Evolutionary conservation across 1,284 basidiomycete genomes (phyloP), one percentile per base, ranked within the genome.

Genomic region (Inonotus hispidus): DNA sequence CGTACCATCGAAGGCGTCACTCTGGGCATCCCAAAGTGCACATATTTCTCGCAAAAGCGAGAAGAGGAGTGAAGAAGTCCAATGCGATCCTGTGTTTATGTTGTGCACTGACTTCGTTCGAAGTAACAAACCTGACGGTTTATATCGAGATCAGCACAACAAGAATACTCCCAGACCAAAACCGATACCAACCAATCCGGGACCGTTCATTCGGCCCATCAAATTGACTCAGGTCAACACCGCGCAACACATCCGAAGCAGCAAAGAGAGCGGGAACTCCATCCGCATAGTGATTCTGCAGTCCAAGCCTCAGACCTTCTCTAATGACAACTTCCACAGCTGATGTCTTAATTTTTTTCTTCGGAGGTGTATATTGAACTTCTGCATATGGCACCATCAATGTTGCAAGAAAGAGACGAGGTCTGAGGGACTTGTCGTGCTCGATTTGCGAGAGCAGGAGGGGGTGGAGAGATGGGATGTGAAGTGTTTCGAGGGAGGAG

Each of bases 301-400:
- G 81, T 8, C 93, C 93, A 27, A 94, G 79, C 75, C 93, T 96
- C 63, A 96, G 73, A 6, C 88, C 89, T 59, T 95, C 91, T 45
- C 88, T 80, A 45, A 96, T 82, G 37, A 88, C 84, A n/a, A 82
- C 82, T 56, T 90, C 84, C 1, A 86, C 79, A 0, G 85, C 82
- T 2, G 80, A 77, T 1, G 81, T 74, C 0, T 71, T 68, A 68
- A 84, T 91, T 10, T 47, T 58, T 14, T 77, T 76, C 69, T 92
- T 93, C 68, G 79, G 80, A 60, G 89, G 84, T 25, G 68, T 70
- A 68, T 89, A 90, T 1, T 76, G 83, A 29, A 87, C 71, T 3
- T 75, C 76, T 19, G 77, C 71, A 65, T 84, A 92, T 0, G 92
- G 89, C 4, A 82, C 82, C 25, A 92, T 74, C 13, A 84, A 79